phyloP scores from a whole-genome alignment of 2,329 filamentous ascomycete genomes.

The Clarireedia monteithiana region DNA sequence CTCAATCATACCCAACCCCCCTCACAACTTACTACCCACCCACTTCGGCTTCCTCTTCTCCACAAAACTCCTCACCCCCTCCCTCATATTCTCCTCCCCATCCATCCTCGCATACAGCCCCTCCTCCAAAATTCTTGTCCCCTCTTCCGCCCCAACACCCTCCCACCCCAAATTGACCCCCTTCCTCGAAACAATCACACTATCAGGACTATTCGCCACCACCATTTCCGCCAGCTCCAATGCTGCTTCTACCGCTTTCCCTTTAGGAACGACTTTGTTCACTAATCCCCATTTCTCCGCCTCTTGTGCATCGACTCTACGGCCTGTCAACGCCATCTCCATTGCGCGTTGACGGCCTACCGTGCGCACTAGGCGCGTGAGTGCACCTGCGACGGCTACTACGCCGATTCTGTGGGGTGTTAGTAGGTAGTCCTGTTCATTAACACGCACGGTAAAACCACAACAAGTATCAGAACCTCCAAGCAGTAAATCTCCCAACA shows the following conservation, averaged over 20 bases:
- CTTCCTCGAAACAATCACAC: constrained; percentile 65
- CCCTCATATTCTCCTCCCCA: constrained; percentile 63
- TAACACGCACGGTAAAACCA: too few relatives aligned
- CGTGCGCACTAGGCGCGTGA: constrained; percentile 57
- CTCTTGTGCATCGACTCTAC: constrained; percentile 49
- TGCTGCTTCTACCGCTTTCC: constrained; percentile 47
- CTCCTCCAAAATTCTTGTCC: constrained; percentile 47
- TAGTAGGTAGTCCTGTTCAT: too few relatives aligned
- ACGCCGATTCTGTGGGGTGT: constrained; percentile 45
- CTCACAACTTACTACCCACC: constrained; percentile 54
- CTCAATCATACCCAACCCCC: too few relatives aligned
- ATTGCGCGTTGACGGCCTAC: constrained; percentile 63
- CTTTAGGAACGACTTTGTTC: constrained; percentile 51
- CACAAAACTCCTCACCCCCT: constrained; percentile 68
- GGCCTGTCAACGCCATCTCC: constrained; percentile 62
- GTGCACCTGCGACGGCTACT: constrained; percentile 60
- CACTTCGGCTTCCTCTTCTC: constrained; percentile 66
- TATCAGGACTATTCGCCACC: constrained; percentile 63
- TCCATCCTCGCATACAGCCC: constrained; percentile 53
- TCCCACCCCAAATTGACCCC: constrained; percentile 70
- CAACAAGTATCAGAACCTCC: too few relatives aligned
- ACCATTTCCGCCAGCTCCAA: constrained; percentile 54
- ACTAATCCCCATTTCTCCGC: constrained; percentile 60
- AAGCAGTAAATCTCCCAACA: too few relatives aligned
- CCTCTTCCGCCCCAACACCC: constrained; percentile 52